Evolutionary conservation across 192 early-diverging fungal genomes (phyloP), one percentile per base, ranked within the genome.

Genomic region (Entrophospora sp.): DNA sequence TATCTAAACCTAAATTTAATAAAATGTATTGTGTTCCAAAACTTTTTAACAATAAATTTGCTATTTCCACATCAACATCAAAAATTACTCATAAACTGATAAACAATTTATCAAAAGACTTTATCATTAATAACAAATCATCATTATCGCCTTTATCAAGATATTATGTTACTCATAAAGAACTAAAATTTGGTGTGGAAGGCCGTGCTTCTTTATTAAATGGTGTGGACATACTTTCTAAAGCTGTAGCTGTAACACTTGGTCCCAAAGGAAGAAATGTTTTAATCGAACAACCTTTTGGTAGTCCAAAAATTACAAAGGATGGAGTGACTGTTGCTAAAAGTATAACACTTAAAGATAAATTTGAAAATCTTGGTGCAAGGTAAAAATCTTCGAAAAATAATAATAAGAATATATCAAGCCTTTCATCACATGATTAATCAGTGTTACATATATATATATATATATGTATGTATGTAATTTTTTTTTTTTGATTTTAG

Each of bases 251-350:
- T n/a, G 91, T 95, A 67, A 99, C 97, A 37, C 87, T 99, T 24
- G 97, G 97, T 31, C 97, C 97, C 67, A 97, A 97, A 81, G 97
- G 97, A 71, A 86, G 97, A 71, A 97, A 96, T 73, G 97, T 99
- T 20, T 81, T 99, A 65, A 99, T 99, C 73, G 93, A 96, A 76
- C 97, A 99, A 77, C 73, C 92, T 36, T 99, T 96, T 67, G 97
- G 96, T 36, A 85, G 87, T 37, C 97, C 97, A 67, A 98, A 97
- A 85, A 99, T 99, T 81, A 99, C 97, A 75, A 99, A 99, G 89
- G 97, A 99, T 77, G 97, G 97, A 76, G 97, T 99, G 38, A 95
- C 97, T 52, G 97, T 99, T 22, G 97, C 97, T 58, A 98, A 97
- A 83, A 88, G 92, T 68, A 94, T 99, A 76, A 80, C 85, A 34